Evolutionary conservation across 1,284 basidiomycete species (phyloP).

Genomic region (Ustilago vetiveriae): DNA sequence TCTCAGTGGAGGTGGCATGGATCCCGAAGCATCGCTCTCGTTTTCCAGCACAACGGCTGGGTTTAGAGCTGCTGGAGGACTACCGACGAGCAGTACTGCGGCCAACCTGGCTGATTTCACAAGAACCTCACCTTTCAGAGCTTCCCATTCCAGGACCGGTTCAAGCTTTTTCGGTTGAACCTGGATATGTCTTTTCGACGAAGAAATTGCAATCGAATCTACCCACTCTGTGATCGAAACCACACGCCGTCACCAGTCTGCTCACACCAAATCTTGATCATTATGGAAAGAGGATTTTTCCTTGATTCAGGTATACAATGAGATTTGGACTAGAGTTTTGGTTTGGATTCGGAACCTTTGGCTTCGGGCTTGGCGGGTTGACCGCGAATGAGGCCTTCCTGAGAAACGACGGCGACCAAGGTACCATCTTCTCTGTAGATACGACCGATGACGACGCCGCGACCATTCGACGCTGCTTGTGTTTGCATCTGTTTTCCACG

Average conservation of each 20-base stretch:
- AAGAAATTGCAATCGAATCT: too few species aligned
- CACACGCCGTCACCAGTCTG: too few species aligned
- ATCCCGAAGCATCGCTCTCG: constrained; percentile 15
- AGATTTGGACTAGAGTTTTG: constrained; percentile 15
- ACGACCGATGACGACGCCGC: constrained; percentile 59
- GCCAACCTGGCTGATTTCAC: constrained; percentile 23
- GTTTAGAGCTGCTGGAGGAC: constrained; percentile 1
- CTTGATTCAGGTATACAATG: too few species aligned
- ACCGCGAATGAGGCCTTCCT: constrained; percentile 50
- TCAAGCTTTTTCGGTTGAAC: constrained; percentile 19
- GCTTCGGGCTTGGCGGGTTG: constrained; percentile 7
- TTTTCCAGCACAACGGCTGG: constrained; percentile 5
- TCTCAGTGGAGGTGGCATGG: background rate
- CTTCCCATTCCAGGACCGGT: constrained; percentile 16
- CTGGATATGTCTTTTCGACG: too few species aligned
- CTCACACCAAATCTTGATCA: too few species aligned
- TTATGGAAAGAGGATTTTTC: too few species aligned
- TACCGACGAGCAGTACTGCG: constrained; percentile 37
- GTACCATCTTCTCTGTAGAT: constrained; percentile 62
- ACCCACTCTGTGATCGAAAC: too few species aligned
- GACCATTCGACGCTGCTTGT: constrained; percentile 60
- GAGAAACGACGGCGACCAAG: constrained; percentile 58
- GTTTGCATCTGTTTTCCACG: constrained; percentile 57
- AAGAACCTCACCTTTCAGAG: constrained; percentile 7
- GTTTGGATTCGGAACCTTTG: constrained; percentile 1